Evolutionary conservation across 139 green algal species (phyloP).

Genomic region (Chlamydomonas applanata): DNA sequence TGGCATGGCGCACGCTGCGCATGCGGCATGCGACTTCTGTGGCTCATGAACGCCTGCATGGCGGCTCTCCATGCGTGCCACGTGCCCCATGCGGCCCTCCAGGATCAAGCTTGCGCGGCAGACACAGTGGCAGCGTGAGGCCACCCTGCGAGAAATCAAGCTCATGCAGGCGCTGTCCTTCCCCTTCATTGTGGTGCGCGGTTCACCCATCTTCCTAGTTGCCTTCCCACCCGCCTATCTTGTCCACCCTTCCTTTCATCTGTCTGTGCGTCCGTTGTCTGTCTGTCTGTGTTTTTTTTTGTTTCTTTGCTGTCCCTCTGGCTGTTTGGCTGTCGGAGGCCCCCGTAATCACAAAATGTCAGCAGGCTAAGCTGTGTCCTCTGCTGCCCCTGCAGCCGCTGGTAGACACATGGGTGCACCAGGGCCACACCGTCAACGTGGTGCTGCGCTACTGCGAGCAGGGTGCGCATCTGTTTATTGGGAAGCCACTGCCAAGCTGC

Average conservation of each 20-base stretch:
- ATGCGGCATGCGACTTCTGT: no score
- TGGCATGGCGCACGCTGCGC: not conserved
- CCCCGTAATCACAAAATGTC: not conserved
- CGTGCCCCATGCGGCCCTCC: no score
- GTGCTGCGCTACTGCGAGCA: conserved; percentile 63
- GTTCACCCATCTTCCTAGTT: not conserved
- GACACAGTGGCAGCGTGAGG: conserved; percentile 57
- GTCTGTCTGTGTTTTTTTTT: not conserved
- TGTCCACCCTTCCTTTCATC: not conserved
- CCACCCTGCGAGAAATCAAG: conserved; percentile 52
- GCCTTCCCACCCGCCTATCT: not conserved
- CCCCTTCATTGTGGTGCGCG: conserved; percentile 53
- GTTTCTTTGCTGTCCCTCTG: no score
- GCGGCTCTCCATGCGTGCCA: no score
- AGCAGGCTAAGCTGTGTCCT: no score
- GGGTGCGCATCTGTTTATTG: no score
- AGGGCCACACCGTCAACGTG: conserved; percentile 39
- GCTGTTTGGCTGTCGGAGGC: no score
- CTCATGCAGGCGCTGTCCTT: conserved; percentile 52
- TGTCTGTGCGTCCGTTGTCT: not conserved
- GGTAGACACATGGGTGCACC: conserved; percentile 41
- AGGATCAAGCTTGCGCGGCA: conserved; percentile 44
- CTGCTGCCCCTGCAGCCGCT: conserved; percentile 29
- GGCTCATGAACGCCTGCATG: no score
- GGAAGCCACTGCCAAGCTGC: no score